phyloP scores from a whole-genome alignment of 129 eudicot genomes.

The Sambucus nigra region DNA sequence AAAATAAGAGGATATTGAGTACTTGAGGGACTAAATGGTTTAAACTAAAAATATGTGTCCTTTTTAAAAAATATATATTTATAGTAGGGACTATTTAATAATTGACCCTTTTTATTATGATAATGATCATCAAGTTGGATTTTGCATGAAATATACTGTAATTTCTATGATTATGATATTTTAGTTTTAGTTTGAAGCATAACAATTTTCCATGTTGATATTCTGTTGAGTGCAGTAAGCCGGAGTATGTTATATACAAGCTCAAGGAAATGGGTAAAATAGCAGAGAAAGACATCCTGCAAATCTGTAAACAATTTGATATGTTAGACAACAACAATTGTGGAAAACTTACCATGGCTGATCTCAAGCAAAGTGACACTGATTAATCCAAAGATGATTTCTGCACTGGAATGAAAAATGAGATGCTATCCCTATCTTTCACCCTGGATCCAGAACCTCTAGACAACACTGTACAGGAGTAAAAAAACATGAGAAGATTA shows the following conservation, averaged over 20 bases:
- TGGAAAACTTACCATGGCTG: slow-evolving; percentile 10
- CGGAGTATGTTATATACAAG: slow-evolving; percentile 15
- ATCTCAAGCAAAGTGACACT: slow-evolving; percentile 12
- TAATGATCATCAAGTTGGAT: no score
- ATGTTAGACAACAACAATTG: slow-evolving; percentile 2
- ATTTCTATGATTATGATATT: no score
- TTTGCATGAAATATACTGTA: no score
- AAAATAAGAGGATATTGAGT: no score
- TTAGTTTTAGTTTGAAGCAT: no score
- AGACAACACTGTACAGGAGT: not conserved
- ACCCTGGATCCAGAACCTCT: not conserved
- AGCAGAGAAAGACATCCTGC: slow-evolving; percentile 10
- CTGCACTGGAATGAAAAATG: not conserved
- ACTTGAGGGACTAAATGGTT: no score
- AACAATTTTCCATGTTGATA: not conserved
- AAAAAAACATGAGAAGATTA: no score
- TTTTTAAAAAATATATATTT: no score
- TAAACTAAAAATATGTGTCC: no score
- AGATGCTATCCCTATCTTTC: not conserved
- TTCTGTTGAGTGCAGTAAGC: slow-evolving; percentile 13
- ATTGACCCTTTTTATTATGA: no score
- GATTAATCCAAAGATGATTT: not conserved
- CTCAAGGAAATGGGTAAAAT: slow-evolving; percentile 19
- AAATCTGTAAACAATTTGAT: slow-evolving; percentile 15
- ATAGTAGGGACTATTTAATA: no score